These are phyloP conservation scores for Starmerella gropengiesseri DNA, from an alignment of 805 yeast genomes.

Conservation along the genomic window DNA sequence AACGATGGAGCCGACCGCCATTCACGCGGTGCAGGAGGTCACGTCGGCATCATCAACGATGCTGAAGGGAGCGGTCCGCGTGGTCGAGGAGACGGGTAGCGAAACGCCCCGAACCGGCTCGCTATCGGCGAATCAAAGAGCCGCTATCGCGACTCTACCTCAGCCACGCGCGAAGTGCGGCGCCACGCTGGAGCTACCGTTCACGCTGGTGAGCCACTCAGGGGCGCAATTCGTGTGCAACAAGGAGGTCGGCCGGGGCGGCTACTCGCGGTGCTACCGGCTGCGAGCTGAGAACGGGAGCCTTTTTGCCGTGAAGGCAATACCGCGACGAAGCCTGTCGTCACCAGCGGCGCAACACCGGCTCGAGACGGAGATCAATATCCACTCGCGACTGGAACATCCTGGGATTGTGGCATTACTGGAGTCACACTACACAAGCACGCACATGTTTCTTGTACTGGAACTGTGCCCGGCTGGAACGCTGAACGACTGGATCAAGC, in stretches of 20 bases:
- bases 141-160: too few relatives aligned
- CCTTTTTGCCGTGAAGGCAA: conserved; percentile 16
- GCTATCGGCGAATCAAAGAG: too few relatives aligned
- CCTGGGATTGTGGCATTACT: conserved; percentile 80
- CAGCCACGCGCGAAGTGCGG: background rate
- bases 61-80: too few relatives aligned
- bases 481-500: conserved; percentile 76
- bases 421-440: conserved; percentile 90
- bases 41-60: too few relatives aligned
- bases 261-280: conserved; percentile 18
- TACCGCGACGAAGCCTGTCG: background rate
- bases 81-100: too few relatives aligned
- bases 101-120: too few relatives aligned
- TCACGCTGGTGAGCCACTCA: background rate
- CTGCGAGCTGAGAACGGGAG: conserved; percentile 4
- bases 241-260: conserved; percentile 18
- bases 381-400: conserved; percentile 78
- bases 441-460: conserved; percentile 76
- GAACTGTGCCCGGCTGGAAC: conserved; percentile 93
- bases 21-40: too few relatives aligned
- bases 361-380: conserved; percentile 54
- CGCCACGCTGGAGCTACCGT: background rate
- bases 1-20: too few relatives aligned
- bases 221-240: background rate
- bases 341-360: background rate